Percentiles rank a stretch among this genome's conserved stretches.
Evolutionary conservation across 2,329 filamentous ascomycete species (phyloP).

Genomic region (Teratosphaeria viscida): DNA sequence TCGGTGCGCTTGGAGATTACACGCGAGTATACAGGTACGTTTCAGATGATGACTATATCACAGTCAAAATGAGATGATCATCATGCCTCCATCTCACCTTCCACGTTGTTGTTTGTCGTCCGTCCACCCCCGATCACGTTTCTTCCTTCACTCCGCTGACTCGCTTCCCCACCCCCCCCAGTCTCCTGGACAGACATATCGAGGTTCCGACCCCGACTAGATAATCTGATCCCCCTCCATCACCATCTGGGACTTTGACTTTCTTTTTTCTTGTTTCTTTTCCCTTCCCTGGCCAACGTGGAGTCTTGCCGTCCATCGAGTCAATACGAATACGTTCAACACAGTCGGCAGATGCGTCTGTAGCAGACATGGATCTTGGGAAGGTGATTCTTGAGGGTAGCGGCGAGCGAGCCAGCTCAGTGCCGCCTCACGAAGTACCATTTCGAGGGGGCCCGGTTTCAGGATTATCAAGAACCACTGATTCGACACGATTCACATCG

Average conservation of each 20-base stretch:
- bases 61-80: slow-evolving; percentile 1
- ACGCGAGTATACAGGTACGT: slow-evolving; percentile 1
- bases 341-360: not conserved
- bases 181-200: not conserved
- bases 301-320: not conserved
- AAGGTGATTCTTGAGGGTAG: slow-evolving; percentile 3
- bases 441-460: not conserved
- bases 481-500: not conserved
- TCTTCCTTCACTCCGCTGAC: not conserved
- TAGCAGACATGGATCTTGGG: slow-evolving; percentile 3
- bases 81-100: not conserved
- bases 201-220: not conserved
- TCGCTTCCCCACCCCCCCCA: not conserved
- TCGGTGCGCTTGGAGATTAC: not conserved
- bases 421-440: not conserved
- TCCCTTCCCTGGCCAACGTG: no score
- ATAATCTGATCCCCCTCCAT: no score
- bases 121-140: not conserved
- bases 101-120: not conserved
- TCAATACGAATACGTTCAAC: not conserved
- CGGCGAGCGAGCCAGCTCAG: not conserved
- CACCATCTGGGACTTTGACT: not conserved
- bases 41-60: slow-evolving; percentile 2
- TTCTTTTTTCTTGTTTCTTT: no score
- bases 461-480: not conserved